These are phyloP conservation scores for Chlamydomonas schloesseri DNA, from an alignment of 139 green algal genomes.

Conservation along the genomic window DNA sequence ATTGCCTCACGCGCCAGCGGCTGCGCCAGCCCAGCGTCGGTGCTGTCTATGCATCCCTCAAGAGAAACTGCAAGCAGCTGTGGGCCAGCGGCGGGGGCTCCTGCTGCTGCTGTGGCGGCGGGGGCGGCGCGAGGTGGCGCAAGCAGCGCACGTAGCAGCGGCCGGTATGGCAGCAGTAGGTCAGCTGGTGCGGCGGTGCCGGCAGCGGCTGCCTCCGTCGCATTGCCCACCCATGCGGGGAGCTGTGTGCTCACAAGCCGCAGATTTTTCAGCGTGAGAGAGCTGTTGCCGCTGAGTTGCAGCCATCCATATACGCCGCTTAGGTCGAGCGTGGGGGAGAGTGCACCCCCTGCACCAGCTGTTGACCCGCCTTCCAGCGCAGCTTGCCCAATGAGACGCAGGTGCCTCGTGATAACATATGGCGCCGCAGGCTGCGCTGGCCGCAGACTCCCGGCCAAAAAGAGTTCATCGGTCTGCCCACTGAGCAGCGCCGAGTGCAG, in stretches of 20 bases:
- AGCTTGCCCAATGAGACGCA: background rate
- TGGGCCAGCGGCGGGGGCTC: background rate
- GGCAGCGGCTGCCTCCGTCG: too few species aligned
- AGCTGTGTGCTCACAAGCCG: background rate
- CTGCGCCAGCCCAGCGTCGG: background rate
- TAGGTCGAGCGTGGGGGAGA: slow-evolving; percentile 7
- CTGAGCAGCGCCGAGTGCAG: background rate
- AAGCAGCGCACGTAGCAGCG: slow-evolving; percentile 10
- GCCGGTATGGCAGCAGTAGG: background rate
- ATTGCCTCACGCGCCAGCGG: background rate
- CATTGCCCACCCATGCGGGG: background rate
- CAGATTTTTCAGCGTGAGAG: background rate
- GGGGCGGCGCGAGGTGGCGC: background rate
- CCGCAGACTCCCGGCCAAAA: background rate
- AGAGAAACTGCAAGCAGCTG: background rate
- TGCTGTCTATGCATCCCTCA: slow-evolving; percentile 3
- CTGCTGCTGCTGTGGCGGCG: too few species aligned
- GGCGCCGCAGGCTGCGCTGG: background rate
- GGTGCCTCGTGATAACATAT: background rate
- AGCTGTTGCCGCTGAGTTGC: background rate
- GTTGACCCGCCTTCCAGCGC: background rate
- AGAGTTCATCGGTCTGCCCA: background rate
- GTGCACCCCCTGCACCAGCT: too few species aligned
- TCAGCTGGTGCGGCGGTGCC: too few species aligned
- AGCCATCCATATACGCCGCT: background rate